Conservation (phyloP, 2,329 filamentous ascomycete genomes). For the Diaporthe sp. region DNA sequence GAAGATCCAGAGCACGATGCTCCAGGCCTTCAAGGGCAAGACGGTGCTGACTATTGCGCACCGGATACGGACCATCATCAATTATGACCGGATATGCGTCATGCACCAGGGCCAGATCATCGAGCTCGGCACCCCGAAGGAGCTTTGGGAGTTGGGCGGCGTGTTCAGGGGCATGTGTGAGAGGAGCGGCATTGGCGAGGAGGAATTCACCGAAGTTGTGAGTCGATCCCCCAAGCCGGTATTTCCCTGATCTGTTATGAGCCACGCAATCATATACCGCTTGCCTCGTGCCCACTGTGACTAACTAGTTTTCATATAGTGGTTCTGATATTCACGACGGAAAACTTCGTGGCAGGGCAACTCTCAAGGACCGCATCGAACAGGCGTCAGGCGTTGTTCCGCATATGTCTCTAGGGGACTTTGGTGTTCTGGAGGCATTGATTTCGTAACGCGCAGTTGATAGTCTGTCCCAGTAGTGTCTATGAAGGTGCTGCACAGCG, state of each 20-base stretch:
- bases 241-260: neutral
- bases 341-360: neutral
- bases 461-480: neutral
- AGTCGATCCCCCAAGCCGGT: neutral
- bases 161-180: conserved; percentile 95
- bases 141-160: conserved; percentile 67
- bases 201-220: conserved; percentile 52
- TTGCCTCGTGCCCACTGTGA: neutral
- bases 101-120: conserved; percentile 79
- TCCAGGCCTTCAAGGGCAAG: conserved; percentile 50
- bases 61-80: conserved; percentile 72
- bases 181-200: conserved; percentile 78
- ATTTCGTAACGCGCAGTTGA: too few relatives aligned
- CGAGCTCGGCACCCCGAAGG: conserved; percentile 73
- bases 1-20: conserved; percentile 82
- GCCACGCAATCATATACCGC: neutral
- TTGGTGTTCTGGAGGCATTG: neutral
- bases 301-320: neutral
- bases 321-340: conserved; percentile 1
- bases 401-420: neutral
- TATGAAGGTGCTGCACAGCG: neutral
- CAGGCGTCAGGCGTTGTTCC: neutral
- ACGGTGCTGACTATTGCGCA: conserved; percentile 33
- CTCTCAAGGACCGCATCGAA: neutral
- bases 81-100: conserved; percentile 80